Conservation (phyloP, 345 rosid species). For the Eucalyptus cloeziana region DNA sequence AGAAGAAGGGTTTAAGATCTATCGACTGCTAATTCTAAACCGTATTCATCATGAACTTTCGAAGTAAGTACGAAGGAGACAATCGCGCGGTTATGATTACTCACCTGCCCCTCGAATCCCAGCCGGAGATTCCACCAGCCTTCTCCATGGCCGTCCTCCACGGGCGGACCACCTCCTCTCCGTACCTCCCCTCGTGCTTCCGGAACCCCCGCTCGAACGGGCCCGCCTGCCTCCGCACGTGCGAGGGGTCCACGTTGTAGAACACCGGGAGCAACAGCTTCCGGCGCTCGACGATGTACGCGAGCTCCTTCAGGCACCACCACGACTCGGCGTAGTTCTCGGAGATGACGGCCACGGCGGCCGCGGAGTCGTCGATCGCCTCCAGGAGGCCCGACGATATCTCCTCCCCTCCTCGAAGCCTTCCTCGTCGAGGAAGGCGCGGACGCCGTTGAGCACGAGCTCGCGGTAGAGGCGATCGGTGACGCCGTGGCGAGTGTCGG, state of each 20-base stretch:
- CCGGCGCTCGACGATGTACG: not conserved
- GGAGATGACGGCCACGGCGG: not conserved
- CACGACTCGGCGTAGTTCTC: slow-evolving; percentile 1
- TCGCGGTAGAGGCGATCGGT: not conserved
- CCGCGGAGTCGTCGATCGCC: slow-evolving; percentile 9
- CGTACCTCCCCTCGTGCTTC: not conserved
- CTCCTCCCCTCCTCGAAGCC: not conserved
- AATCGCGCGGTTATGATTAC: not conserved
- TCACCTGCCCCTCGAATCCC: not conserved
- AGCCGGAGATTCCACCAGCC: not conserved
- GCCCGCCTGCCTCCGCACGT: not conserved
- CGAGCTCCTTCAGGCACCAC: slow-evolving; percentile 19
- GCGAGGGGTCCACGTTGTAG: slow-evolving; percentile 2
- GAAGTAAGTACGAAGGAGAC: not conserved
- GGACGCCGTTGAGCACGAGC: not conserved
- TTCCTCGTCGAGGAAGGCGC: slow-evolving; percentile 6
- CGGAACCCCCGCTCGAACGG: not conserved
- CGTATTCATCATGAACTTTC: not conserved
- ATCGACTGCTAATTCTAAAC: not conserved
- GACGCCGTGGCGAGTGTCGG: slow-evolving; percentile 12
- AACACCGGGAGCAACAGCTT: slow-evolving; percentile 9
- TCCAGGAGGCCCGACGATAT: not conserved
- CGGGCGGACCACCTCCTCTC: not conserved
- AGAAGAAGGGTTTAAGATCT: not conserved
- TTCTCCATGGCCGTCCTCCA: slow-evolving; percentile 5